These are phyloP conservation scores for Phlebiopsis flavidoalba DNA, from an alignment of 768 basidiomycete genomes.

Conservation along the genomic window DNA sequence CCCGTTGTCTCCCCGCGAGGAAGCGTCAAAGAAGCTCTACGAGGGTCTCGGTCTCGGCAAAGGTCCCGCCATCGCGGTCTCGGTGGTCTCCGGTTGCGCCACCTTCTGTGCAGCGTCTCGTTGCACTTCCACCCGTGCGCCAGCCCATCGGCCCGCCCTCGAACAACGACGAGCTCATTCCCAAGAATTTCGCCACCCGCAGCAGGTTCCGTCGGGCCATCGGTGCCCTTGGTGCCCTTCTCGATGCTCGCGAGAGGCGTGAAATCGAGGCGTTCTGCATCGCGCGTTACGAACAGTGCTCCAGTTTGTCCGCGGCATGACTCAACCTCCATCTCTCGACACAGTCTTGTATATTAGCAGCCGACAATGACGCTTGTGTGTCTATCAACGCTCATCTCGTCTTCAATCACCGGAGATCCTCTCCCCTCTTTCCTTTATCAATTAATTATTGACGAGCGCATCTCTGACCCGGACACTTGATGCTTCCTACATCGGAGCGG, in stretches of 20 bases:
- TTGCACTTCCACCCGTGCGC: slow-evolving; percentile 65
- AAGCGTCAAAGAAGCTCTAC: slow-evolving; percentile 80
- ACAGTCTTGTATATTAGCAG: slow-evolving; percentile 18
- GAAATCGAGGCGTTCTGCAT: slow-evolving; percentile 67
- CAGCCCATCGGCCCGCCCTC: slow-evolving; percentile 88
- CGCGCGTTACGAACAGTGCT: background rate
- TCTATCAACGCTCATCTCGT: slow-evolving; percentile 8
- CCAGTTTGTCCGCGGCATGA: background rate
- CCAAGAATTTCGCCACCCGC: slow-evolving; percentile 85
- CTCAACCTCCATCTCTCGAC: slow-evolving; percentile 2
- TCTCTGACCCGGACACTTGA: slow-evolving; percentile 8
- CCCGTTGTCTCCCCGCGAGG: slow-evolving; percentile 81
- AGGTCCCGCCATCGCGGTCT: slow-evolving; percentile 34
- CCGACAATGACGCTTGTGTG: slow-evolving; percentile 14
- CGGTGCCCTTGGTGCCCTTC: slow-evolving; percentile 71
- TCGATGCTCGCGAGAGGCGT: slow-evolving; percentile 77
- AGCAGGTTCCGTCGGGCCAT: slow-evolving; percentile 84
- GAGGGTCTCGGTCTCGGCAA: slow-evolving; percentile 86
- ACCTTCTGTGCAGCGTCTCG: slow-evolving; percentile 40
- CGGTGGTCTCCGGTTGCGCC: slow-evolving; percentile 34
- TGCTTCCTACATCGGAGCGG: slow-evolving; percentile 2
- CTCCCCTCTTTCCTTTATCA: slow-evolving; percentile 16
- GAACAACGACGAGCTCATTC: slow-evolving; percentile 79
- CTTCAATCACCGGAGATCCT: slow-evolving; percentile 1
- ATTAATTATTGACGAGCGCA: slow-evolving; percentile 15